These are phyloP conservation scores for Tagetes erecta DNA, from an alignment of 129 eudicot genomes.

Conservation along the genomic window DNA sequence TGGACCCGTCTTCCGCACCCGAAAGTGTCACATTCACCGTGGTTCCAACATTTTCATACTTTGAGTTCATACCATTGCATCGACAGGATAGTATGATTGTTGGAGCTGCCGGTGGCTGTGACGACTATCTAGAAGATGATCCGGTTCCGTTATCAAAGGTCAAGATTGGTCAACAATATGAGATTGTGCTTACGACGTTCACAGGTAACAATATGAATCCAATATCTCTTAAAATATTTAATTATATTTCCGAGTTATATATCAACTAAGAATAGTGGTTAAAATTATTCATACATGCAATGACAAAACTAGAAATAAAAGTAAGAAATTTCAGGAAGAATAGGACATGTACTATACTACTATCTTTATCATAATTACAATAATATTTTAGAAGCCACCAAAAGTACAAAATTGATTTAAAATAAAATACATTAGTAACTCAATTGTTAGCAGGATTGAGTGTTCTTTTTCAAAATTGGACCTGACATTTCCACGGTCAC, in stretches of 20 bases:
- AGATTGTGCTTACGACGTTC: conserved; percentile 78
- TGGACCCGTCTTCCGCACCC: conserved; percentile 63
- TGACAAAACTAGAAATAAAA: conserved; percentile 15
- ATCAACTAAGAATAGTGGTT: too few relatives aligned
- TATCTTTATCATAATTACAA: neutral
- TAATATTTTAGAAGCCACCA: neutral
- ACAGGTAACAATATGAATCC: conserved; percentile 32
- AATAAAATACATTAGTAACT: too few relatives aligned
- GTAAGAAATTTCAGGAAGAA: neutral
- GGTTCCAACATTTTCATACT: conserved; percentile 69
- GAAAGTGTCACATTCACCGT: conserved; percentile 71
- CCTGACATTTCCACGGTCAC: neutral
- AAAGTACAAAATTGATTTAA: too few relatives aligned
- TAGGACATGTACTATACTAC: neutral
- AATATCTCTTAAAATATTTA: too few relatives aligned
- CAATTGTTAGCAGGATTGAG: neutral
- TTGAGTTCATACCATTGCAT: conserved; percentile 80
- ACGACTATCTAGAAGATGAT: conserved; percentile 59
- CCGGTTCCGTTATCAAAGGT: conserved; percentile 72
- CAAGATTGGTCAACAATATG: conserved; percentile 73
- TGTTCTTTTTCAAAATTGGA: neutral
- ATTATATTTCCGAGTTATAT: too few relatives aligned
- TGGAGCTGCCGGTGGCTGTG: conserved; percentile 15
- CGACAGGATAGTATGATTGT: conserved; percentile 24
- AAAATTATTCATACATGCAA: neutral